phyloP scores from a whole-genome alignment of 2,329 filamentous ascomycete species.

The Botrytis medusae region DNA sequence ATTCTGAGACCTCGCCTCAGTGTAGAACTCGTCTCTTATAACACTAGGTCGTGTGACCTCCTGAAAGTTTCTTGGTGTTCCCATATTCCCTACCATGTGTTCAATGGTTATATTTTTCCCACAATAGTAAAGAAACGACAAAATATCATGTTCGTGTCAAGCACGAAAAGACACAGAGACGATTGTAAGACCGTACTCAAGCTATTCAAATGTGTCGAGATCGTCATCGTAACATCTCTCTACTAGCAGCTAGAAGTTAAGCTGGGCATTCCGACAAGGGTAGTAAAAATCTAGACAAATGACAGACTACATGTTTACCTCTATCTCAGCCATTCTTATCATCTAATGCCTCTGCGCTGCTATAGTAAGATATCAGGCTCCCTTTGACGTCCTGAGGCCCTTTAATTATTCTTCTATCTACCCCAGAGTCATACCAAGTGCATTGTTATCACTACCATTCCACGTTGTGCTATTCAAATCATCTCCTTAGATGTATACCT shows the following conservation, averaged over 20 bases:
- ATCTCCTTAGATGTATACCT: background rate
- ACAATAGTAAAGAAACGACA: background rate
- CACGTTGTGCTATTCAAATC: background rate
- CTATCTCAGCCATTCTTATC: background rate
- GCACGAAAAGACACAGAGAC: background rate
- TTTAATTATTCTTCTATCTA: background rate
- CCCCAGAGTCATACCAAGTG: background rate
- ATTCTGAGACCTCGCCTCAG: background rate
- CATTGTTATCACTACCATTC: background rate
- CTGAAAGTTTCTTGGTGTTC: background rate
- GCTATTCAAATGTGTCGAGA: background rate
- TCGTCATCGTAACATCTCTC: background rate
- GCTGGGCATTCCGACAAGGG: background rate
- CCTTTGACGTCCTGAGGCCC: background rate
- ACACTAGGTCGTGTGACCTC: background rate
- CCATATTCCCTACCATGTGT: background rate
- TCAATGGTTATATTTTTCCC: background rate
- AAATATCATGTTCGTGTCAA: background rate
- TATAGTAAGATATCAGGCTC: background rate
- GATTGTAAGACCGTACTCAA: background rate
- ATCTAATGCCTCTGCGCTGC: background rate
- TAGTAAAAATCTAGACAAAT: background rate
- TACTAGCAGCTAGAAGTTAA: background rate
- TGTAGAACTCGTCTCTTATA: background rate
- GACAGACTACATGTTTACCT: background rate